phyloP scores from a whole-genome alignment of 2,329 filamentous ascomycete genomes.

The Fusarium buxicola region DNA sequence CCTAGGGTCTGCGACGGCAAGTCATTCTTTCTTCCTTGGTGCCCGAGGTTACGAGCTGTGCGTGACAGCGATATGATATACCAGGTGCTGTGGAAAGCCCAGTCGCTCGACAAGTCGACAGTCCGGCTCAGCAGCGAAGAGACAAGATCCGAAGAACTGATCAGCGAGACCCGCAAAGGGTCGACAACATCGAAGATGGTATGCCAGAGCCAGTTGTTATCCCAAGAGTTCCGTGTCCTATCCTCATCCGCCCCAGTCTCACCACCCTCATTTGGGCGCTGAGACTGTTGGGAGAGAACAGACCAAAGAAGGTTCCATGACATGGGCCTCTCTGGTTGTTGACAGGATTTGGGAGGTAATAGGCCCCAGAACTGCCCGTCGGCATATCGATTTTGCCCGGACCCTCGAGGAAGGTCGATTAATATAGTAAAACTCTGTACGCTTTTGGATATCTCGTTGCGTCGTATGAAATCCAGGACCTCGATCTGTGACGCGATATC shows the following conservation, averaged over 20 bases:
- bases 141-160: constrained; percentile 72
- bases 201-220: constrained; percentile 65
- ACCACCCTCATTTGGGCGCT: constrained; percentile 13
- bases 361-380: constrained; percentile 47
- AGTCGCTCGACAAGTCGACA: constrained; percentile 68
- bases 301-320: constrained; percentile 46
- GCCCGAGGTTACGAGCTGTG: neutral
- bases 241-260: constrained; percentile 34
- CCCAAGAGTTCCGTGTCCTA: constrained; percentile 31
- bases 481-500: constrained; percentile 49
- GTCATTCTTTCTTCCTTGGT: neutral
- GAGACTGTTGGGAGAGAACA: constrained; percentile 20
- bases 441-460: constrained; percentile 53
- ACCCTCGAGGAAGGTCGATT: constrained; percentile 47
- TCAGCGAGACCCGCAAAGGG: constrained; percentile 64
- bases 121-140: constrained; percentile 69
- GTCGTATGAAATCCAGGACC: constrained; percentile 54
- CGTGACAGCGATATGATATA: constrained; percentile 68
- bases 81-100: constrained; percentile 72
- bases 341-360: constrained; percentile 43
- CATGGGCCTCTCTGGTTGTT: constrained; percentile 28
- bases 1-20: constrained; percentile 28
- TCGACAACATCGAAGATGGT: constrained; percentile 65
- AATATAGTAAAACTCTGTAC: constrained; percentile 58
- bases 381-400: constrained; percentile 44